These are phyloP conservation scores for Botryotinia narcissicola DNA, from an alignment of 2,329 filamentous ascomycete species.

Conservation along the genomic window DNA sequence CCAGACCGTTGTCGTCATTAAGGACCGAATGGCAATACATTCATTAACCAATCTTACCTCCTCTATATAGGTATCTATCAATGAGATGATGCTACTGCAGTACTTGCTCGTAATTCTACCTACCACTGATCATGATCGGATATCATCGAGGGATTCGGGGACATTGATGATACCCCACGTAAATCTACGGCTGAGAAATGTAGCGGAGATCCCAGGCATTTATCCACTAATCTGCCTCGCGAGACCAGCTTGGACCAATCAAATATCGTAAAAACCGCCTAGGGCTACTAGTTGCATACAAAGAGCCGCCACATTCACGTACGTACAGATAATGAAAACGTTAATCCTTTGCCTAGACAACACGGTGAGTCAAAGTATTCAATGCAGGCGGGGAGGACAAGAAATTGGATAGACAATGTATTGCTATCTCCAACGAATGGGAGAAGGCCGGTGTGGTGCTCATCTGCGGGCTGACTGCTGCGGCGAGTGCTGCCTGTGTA, in stretches of 20 bases:
- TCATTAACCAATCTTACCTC: neutral
- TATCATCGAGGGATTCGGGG: neutral
- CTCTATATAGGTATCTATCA: neutral
- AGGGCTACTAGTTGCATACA: slow-evolving; percentile 1
- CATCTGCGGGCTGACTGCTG: slow-evolving; percentile 18
- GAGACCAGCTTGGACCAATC: neutral
- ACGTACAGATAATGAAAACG: neutral
- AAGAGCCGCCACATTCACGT: neutral
- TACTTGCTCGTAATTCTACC: slow-evolving; percentile 4
- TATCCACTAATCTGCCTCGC: neutral
- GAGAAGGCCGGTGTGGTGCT: neutral
- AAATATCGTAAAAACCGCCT: neutral
- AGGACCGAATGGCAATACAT: neutral
- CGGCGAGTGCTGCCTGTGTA: slow-evolving; percentile 16
- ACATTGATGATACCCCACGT: slow-evolving; percentile 2
- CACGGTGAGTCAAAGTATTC: slow-evolving; percentile 12
- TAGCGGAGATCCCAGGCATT: slow-evolving; percentile 1
- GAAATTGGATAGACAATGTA: neutral
- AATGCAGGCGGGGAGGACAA: neutral
- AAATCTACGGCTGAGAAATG: neutral
- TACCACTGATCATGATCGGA: neutral
- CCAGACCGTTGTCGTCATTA: neutral
- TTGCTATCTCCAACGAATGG: slow-evolving; percentile 18
- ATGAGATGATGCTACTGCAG: neutral
- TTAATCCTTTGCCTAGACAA: slow-evolving; percentile 3